Conservation (phyloP, 495 filamentous ascomycete genomes). For the Xylaria grammica region DNA sequence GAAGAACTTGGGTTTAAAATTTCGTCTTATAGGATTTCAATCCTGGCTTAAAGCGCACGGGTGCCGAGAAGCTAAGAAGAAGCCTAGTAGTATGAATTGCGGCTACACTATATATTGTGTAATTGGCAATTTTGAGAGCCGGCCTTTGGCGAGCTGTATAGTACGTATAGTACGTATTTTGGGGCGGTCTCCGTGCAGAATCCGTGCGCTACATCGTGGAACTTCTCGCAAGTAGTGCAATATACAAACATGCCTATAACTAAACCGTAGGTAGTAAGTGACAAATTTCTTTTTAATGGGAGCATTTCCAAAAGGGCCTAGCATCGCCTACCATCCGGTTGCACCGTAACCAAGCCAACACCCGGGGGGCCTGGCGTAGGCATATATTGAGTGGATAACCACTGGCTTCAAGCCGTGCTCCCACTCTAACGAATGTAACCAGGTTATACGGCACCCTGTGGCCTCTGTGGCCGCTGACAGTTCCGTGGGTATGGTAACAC, state of each 20-base stretch:
- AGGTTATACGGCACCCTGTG: background rate
- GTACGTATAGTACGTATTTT: too few species aligned
- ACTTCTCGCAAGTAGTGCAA: too few species aligned
- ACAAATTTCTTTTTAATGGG: background rate
- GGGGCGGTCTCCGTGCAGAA: too few species aligned
- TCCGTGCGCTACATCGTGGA: too few species aligned
- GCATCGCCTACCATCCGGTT: background rate
- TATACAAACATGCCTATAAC: background rate
- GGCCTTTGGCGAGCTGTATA: too few species aligned
- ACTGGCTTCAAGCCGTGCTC: background rate
- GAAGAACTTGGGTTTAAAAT: background rate
- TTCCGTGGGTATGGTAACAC: background rate
- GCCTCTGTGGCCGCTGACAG: background rate
- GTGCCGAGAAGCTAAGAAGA: background rate
- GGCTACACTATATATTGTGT: too few species aligned
- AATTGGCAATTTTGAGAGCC: too few species aligned
- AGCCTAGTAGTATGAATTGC: background rate
- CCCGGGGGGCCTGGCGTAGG: background rate
- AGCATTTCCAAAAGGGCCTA: background rate
- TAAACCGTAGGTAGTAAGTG: background rate
- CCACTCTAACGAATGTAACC: background rate
- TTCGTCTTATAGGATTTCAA: background rate
- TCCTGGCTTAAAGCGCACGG: background rate
- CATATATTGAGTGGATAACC: background rate
- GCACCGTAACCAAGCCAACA: background rate